These are phyloP conservation scores for Yarrowia osloensis DNA, from an alignment of 805 yeast species.

Conservation along the genomic window DNA sequence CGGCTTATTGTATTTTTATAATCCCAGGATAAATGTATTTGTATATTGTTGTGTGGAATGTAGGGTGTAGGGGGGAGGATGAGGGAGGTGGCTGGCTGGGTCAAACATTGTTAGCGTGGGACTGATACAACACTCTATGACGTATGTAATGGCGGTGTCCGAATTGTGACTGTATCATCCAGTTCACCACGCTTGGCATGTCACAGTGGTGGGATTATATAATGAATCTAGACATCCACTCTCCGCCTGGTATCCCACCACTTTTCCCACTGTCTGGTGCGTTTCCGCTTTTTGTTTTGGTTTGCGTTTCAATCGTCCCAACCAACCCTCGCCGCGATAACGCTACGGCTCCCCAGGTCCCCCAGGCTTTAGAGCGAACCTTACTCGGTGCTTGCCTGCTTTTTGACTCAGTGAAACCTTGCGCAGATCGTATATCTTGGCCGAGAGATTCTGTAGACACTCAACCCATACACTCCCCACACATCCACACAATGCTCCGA, in stretches of 20 bases:
- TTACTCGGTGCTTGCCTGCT: conserved; percentile 17
- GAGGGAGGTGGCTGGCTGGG: not conserved
- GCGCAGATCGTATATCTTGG: conserved; percentile 27
- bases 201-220: too few relatives aligned
- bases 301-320: not conserved
- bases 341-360: conserved; percentile 18
- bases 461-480: not conserved
- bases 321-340: conserved; percentile 21
- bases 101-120: too few relatives aligned
- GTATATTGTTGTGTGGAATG: conserved; percentile 10
- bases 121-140: too few relatives aligned
- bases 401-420: conserved; percentile 30
- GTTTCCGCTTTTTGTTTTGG: not conserved
- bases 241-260: not conserved
- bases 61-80: too few relatives aligned
- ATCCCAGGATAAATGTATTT: conserved; percentile 4
- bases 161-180: too few relatives aligned
- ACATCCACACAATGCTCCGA: conserved; percentile 10
- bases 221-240: too few relatives aligned
- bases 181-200: too few relatives aligned
- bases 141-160: too few relatives aligned
- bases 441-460: not conserved
- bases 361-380: conserved; percentile 10
- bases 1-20: conserved; percentile 22
- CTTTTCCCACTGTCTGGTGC: not conserved